Evolutionary conservation across 2,329 filamentous ascomycete species (phyloP).

Genomic region (Curvularia verruculosa): DNA sequence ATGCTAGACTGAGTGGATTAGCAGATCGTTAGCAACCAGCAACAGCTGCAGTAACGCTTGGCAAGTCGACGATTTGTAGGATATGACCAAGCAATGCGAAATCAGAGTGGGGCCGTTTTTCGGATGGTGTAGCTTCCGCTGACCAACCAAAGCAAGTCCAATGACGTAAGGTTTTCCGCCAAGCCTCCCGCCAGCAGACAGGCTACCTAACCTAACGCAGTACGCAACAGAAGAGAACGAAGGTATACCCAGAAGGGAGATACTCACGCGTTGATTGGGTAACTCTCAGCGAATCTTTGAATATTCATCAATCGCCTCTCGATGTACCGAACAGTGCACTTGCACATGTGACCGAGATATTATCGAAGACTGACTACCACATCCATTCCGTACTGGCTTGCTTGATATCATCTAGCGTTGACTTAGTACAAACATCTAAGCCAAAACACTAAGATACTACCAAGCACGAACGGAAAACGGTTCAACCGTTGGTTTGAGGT

Average conservation of each 20-base stretch:
- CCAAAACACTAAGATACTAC: no score
- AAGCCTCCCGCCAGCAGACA: background rate
- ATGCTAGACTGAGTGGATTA: constrained; percentile 32
- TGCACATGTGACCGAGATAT: background rate
- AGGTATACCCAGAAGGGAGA: no score
- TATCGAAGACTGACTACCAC: background rate
- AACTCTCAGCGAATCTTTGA: no score
- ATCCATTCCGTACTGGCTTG: no score
- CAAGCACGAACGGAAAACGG: no score
- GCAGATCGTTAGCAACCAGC: constrained; percentile 40
- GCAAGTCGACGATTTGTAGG: constrained; percentile 26
- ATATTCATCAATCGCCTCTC: no score
- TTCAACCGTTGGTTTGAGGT: no score
- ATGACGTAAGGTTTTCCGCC: constrained; percentile 7
- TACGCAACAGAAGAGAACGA: no score
- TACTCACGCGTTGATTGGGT: no score
- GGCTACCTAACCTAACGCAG: no score
- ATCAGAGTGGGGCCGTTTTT: constrained; percentile 1
- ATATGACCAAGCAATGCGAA: constrained; percentile 29
- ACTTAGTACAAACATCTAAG: no score
- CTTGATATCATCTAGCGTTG: no score
- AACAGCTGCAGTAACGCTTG: constrained; percentile 11
- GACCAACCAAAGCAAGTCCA: constrained; percentile 5
- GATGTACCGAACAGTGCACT: background rate
- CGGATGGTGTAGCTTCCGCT: constrained; percentile 10